Evolutionary conservation across 495 filamentous ascomycete species (phyloP).

Genomic region (Penicillium bialowiezense): DNA sequence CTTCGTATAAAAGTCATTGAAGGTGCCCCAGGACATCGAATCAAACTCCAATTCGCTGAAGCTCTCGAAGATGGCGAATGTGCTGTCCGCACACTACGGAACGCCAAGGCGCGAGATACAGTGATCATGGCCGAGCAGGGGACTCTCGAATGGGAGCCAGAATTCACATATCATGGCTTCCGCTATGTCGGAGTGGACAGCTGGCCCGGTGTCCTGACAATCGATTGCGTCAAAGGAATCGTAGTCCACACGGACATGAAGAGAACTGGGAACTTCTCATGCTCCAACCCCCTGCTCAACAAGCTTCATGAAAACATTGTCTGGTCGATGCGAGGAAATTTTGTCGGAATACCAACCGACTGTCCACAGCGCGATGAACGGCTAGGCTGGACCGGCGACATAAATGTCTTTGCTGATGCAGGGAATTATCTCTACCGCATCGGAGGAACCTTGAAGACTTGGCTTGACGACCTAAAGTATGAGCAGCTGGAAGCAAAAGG

Average conservation of each 20-base stretch:
- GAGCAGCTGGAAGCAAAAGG: constrained; percentile 33
- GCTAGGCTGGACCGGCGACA: constrained; percentile 56
- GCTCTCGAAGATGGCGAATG: constrained; percentile 39
- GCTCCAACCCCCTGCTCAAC: constrained; percentile 46
- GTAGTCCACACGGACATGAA: constrained; percentile 52
- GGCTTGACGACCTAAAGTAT: constrained; percentile 40
- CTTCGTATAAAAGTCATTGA: no score
- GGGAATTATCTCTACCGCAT: constrained; percentile 52
- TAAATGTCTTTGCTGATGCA: constrained; percentile 46
- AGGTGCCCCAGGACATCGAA: no score
- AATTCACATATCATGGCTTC: constrained; percentile 56
- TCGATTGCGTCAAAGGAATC: constrained; percentile 30
- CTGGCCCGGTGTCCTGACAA: constrained; percentile 35
- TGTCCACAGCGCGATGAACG: constrained; percentile 57
- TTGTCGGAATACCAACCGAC: constrained; percentile 52
- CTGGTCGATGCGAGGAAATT: constrained; percentile 55
- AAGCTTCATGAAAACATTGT: constrained; percentile 47
- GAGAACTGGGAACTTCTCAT: constrained; percentile 44
- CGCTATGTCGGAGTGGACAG: constrained; percentile 49
- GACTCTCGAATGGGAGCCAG: constrained; percentile 29
- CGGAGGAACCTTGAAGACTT: constrained; percentile 37
- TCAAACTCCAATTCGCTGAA: no score
- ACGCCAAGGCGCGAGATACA: constrained; percentile 37
- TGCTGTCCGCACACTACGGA: constrained; percentile 42
- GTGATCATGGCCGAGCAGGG: constrained; percentile 21